Evolutionary conservation across 1,139 yeast genomes (phyloP).

Genomic region (Saccharomyces hybrid): DNA sequence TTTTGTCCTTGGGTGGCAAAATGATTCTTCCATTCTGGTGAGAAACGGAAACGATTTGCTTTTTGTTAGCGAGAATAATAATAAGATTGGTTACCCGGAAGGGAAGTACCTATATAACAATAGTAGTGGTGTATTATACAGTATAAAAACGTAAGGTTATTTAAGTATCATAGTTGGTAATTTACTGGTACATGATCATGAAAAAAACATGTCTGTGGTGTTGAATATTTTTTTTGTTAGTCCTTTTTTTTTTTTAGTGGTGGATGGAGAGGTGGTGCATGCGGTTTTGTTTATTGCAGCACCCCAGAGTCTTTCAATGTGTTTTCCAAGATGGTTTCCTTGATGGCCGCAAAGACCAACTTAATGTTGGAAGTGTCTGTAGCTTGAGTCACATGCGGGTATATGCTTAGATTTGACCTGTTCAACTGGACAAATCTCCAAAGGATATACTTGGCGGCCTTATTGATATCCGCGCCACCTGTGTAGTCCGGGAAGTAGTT

Average conservation of each 20-base stretch:
- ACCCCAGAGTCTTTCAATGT: conserved; percentile 81
- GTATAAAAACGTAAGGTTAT: neutral
- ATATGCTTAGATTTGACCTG: conserved; percentile 71
- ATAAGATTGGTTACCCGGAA: neutral
- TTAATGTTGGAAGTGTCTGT: conserved; percentile 87
- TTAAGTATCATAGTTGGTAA: neutral
- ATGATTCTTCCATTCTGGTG: neutral
- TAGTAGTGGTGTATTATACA: neutral
- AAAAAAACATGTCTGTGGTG: neutral
- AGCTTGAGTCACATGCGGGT: conserved; percentile 92
- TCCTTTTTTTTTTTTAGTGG: neutral
- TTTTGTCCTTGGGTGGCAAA: neutral
- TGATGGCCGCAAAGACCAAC: conserved; percentile 84
- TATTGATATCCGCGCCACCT: conserved; percentile 81
- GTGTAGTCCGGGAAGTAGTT: conserved; percentile 82
- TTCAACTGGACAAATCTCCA: conserved; percentile 88
- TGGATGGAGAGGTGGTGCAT: conserved; percentile 2
- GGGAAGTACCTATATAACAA: neutral
- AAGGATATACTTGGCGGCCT: conserved; percentile 88
- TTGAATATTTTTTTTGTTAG: neutral
- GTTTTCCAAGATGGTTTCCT: conserved; percentile 82
- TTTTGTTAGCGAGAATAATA: neutral
- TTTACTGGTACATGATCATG: neutral
- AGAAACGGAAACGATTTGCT: neutral
- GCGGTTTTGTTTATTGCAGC: conserved; percentile 35